Percentiles rank a stretch among this genome's conserved stretches.
Conservation (phyloP, 306 rosid genomes). For the Lathyrus sativus region DNA sequence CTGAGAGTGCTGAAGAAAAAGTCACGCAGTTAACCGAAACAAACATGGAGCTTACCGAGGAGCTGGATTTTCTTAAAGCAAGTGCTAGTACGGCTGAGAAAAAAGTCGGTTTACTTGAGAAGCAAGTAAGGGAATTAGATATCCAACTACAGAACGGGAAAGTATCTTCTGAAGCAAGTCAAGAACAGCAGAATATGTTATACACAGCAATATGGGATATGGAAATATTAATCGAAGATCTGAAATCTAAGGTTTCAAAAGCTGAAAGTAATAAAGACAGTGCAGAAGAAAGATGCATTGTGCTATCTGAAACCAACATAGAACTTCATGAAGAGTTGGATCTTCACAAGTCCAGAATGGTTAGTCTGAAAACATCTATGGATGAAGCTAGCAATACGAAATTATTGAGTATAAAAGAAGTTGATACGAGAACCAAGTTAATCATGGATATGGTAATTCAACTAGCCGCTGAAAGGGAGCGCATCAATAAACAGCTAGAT, state of each 20-base stretch:
- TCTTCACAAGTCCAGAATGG: slow-evolving; percentile 54
- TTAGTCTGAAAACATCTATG: slow-evolving; percentile 62
- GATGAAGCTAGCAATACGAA: slow-evolving; percentile 57
- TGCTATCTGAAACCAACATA: slow-evolving; percentile 63
- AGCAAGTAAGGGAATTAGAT: slow-evolving; percentile 80
- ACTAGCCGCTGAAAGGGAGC: slow-evolving; percentile 73
- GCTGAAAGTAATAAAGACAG: slow-evolving; percentile 72
- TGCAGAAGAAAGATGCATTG: slow-evolving; percentile 62
- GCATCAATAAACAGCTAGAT: slow-evolving; percentile 69
- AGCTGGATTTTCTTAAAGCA: slow-evolving; percentile 76
- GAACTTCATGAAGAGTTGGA: slow-evolving; percentile 67
- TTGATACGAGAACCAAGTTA: slow-evolving; percentile 56
- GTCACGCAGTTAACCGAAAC: slow-evolving; percentile 76
- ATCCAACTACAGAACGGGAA: slow-evolving; percentile 79
- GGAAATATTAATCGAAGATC: slow-evolving; percentile 95
- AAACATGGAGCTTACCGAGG: slow-evolving; percentile 84
- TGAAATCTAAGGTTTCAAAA: slow-evolving; percentile 81
- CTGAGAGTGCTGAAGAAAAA: slow-evolving; percentile 76
- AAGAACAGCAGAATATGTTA: slow-evolving; percentile 96
- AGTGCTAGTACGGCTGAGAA: slow-evolving; percentile 68
- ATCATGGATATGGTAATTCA: slow-evolving; percentile 76
- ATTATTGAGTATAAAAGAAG: slow-evolving; percentile 57
- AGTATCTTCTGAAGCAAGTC: slow-evolving; percentile 86
- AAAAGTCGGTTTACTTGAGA: slow-evolving; percentile 86
- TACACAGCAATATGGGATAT: slow-evolving; percentile 97